Evolutionary conservation across 768 basidiomycete species (phyloP).

Genomic region (Tulasnella sp.): DNA sequence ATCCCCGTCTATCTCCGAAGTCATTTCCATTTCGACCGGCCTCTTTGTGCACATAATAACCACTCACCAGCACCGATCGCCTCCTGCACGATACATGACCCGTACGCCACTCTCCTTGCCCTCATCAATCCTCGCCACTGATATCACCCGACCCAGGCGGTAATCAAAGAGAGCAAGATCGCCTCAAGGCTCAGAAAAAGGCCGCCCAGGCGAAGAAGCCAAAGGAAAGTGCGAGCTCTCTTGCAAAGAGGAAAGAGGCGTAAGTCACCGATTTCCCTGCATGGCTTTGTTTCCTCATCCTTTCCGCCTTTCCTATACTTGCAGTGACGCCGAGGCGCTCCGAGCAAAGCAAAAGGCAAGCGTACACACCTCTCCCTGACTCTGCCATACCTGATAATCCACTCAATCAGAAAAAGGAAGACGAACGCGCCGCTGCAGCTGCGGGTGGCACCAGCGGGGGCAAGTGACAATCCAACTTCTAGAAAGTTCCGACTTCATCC

Average conservation of each 20-base stretch:
- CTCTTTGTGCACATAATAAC: neutral
- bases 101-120: neutral
- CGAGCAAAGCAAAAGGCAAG: constrained; percentile 13
- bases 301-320: neutral
- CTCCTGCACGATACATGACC: too few species aligned
- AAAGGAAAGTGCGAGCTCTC: constrained; percentile 13
- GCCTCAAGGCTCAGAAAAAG: constrained; percentile 19
- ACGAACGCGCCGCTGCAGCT: neutral
- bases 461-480: constrained; percentile 5
- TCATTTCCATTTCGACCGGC: neutral
- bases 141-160: constrained; percentile 7
- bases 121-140: neutral
- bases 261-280: neutral
- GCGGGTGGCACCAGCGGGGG: neutral
- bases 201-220: constrained; percentile 10
- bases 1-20: neutral
- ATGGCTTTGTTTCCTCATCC: neutral
- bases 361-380: neutral
- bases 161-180: constrained; percentile 19
- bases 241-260: constrained; percentile 18
- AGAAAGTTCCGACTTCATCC: neutral
- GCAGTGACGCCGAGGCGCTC: constrained; percentile 9
- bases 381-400: neutral
- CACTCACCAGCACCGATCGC: neutral
- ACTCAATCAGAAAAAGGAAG: constrained; percentile 5